Evolutionary conservation across 2,329 filamentous ascomycete genomes (phyloP).

Genomic region (Aspergillus phoenicis): DNA sequence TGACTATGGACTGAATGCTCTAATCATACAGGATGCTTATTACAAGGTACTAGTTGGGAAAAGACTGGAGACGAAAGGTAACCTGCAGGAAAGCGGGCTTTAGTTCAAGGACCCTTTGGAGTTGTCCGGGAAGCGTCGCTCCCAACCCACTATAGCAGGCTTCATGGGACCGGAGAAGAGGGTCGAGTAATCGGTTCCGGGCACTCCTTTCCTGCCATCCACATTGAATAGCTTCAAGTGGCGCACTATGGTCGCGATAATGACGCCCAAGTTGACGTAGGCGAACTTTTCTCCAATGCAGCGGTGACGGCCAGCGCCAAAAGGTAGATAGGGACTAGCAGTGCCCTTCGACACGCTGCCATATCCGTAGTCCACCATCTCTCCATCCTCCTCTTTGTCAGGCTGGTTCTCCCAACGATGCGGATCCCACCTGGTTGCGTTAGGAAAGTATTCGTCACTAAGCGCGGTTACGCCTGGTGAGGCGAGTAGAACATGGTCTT

Average conservation of each 20-base stretch:
- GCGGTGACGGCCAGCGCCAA: conserved; percentile 71
- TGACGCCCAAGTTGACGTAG: conserved; percentile 68
- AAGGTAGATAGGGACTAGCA: conserved; percentile 67
- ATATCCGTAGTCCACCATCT: conserved; percentile 65
- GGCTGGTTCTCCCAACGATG: conserved; percentile 59
- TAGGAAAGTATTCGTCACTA: conserved; percentile 63
- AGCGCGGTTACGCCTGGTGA: conserved; percentile 71
- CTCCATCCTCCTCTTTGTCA: conserved; percentile 48
- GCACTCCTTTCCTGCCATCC: conserved; percentile 58
- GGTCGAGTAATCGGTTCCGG: conserved; percentile 64
- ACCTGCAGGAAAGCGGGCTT: background rate
- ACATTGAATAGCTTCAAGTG: conserved; percentile 62
- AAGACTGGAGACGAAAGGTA: background rate
- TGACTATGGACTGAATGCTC: background rate
- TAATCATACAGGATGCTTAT: background rate
- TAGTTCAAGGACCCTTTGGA: background rate
- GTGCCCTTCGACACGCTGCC: conserved; percentile 63
- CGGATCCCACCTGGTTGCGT: conserved; percentile 63
- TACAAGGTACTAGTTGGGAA: conserved; percentile 4
- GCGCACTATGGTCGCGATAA: conserved; percentile 64
- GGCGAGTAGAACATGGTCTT: conserved; percentile 75
- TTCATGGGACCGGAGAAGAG: conserved; percentile 25
- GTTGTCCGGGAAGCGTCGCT: conserved; percentile 19
- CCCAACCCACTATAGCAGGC: conserved; percentile 22
- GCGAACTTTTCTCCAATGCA: conserved; percentile 79